Evolutionary conservation across 2,329 filamentous ascomycete species (phyloP).

Genomic region (Corniculantispora saksenae): DNA sequence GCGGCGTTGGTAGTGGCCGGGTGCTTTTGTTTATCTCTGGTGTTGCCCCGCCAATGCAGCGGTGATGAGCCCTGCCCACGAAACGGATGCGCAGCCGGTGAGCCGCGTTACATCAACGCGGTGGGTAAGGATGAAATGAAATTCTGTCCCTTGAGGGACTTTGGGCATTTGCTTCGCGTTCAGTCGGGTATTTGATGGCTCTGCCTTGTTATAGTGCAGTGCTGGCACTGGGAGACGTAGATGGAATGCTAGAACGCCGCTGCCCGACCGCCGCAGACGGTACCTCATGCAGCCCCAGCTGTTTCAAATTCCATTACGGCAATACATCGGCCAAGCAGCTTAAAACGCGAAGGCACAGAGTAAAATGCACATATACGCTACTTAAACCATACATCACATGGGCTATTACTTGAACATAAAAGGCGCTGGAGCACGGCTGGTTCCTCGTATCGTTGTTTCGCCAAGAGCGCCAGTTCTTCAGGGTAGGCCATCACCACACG

Average conservation of each 20-base stretch:
- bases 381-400: too few relatives aligned
- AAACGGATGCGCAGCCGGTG: background rate
- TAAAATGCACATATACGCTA: too few relatives aligned
- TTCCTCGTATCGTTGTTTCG: too few relatives aligned
- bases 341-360: too few relatives aligned
- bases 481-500: too few relatives aligned
- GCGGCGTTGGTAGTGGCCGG: constrained; percentile 10
- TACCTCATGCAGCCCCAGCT: too few relatives aligned
- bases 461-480: too few relatives aligned
- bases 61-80: constrained; percentile 10
- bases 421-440: too few relatives aligned
- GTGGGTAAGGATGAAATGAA: background rate
- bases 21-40: constrained; percentile 18
- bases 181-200: background rate
- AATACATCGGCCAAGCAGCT: too few relatives aligned
- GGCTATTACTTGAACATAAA: too few relatives aligned
- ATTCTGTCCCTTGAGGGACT: background rate
- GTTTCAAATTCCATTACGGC: too few relatives aligned
- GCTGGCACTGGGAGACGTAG: background rate
- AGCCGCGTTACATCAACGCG: background rate
- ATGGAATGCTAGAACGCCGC: background rate
- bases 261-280: too few relatives aligned
- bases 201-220: background rate
- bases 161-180: background rate
- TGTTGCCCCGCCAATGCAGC: constrained; percentile 19